These are phyloP conservation scores for Hymenotorrendiella dingleyae DNA, from an alignment of 2,329 filamentous ascomycete genomes.

Conservation along the genomic window DNA sequence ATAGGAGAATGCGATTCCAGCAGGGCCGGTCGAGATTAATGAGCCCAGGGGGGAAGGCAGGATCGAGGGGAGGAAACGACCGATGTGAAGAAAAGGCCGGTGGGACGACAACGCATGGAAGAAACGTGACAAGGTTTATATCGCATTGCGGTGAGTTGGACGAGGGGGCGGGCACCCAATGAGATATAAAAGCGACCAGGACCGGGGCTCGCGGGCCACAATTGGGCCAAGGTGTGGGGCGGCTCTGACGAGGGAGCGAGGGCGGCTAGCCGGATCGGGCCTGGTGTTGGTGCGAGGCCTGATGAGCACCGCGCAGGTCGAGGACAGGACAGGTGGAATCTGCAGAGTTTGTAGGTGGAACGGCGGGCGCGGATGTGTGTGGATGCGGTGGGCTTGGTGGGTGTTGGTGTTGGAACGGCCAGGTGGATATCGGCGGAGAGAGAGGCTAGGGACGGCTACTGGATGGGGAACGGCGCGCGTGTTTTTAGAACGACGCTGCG, in stretches of 20 bases:
- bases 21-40: conserved; percentile 12
- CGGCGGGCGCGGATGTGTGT: conserved; percentile 3
- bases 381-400: conserved; percentile 2
- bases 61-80: conserved; percentile 2
- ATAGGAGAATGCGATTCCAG: conserved; percentile 6
- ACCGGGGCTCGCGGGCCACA: conserved; percentile 8
- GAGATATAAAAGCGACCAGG: conserved; percentile 6
- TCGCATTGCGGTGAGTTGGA: conserved; percentile 8
- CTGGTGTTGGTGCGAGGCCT: background rate
- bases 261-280: conserved; percentile 1
- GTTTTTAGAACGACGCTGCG: conserved; percentile 19
- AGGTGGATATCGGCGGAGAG: background rate
- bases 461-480: conserved; percentile 8
- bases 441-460: background rate
- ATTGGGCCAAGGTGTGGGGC: background rate
- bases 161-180: conserved; percentile 3
- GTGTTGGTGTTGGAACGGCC: background rate
- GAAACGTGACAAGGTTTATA: conserved; percentile 29
- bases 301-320: conserved; percentile 2
- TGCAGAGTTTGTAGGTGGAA: conserved; percentile 1
- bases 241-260: background rate
- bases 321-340: conserved; percentile 2
- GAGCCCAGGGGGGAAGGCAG: conserved; percentile 6
- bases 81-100: background rate
- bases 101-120: conserved; percentile 27